Evolutionary conservation across 352 stramenopile genomes (phyloP), one percentile per base, ranked within the genome.

Genomic region (Phytophthora fragariae): DNA sequence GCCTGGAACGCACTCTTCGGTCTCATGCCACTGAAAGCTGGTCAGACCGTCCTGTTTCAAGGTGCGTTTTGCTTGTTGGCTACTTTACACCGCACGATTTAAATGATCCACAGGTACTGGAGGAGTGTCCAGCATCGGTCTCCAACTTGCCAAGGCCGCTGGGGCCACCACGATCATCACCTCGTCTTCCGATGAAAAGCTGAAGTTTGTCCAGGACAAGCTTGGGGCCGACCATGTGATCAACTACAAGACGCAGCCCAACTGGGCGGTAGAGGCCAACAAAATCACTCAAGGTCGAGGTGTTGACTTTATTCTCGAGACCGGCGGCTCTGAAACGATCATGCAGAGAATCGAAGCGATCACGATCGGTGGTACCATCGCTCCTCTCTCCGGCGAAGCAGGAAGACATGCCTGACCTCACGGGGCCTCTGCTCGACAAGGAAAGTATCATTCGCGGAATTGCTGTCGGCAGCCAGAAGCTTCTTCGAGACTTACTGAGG

Each of bases 71-170:
- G 47, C 47, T 8, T 49, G 41, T 49, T 19, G 14, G 2, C 5
- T 19, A 21, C 35, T 12, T 39, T n/a, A 11, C 12, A 19, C 41
- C 5, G 2, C 12, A 49, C 41, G 19, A 41, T 5, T 15, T 54
- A 54, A 5, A 17, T 54, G 10, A 9, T 65, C 27, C 27, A 9
- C 46, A 65, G 44, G 60, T 7, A 67, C 60, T 8, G 61, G 35
- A 59, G 33, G 61, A 44, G 61, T 61, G 15, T 61, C 49, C 7
- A 68, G 47, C 35, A 52, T 68, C n/a, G 50, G 61, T 33, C 61
- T 68, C n/a, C n/a, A n/a, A n/a, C n/a, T n/a, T n/a, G n/a, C n/a
- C n/a, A 68, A 68, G 50, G 61, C 61, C 14, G 50, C 61, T 54
- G 49, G n/a, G n/a, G n/a, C n/a, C n/a, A n/a, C n/a, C n/a, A n/a